Percentiles rank a stretch among this genome's conserved stretches.
Conservation (phyloP, 2,329 filamentous ascomycete species). For the Neonectria sp. region DNA sequence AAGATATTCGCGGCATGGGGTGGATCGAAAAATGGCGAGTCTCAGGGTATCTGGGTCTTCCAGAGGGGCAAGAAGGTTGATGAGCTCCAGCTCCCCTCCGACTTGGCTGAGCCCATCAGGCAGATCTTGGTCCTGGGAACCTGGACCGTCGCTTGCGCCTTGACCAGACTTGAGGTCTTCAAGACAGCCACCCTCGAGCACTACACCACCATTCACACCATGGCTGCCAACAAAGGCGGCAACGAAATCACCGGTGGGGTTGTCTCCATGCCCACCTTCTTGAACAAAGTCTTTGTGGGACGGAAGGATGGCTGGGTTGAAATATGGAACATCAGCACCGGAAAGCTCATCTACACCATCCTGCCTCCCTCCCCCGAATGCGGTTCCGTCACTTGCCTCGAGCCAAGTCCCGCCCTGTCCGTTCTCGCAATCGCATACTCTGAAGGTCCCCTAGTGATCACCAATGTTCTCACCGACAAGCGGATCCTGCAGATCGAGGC, state of each 20-base stretch:
- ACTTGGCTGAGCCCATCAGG: constrained; percentile 78
- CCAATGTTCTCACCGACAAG: constrained; percentile 86
- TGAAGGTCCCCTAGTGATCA: constrained; percentile 83
- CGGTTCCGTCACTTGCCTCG: constrained; percentile 88
- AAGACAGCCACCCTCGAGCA: constrained; percentile 87
- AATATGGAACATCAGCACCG: constrained; percentile 97
- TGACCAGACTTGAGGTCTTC: constrained; percentile 89
- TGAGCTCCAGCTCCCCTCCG: constrained; percentile 78
- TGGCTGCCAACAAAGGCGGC: constrained; percentile 69
- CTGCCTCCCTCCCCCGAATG: constrained; percentile 80
- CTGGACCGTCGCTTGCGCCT: constrained; percentile 88
- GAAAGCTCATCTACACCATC: constrained; percentile 91
- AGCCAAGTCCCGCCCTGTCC: constrained; percentile 87
- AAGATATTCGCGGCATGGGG: constrained; percentile 93
- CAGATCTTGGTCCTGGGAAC: constrained; percentile 88
- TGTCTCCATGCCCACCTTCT: constrained; percentile 91
- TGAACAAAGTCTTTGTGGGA: constrained; percentile 96
- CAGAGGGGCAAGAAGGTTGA: constrained; percentile 89
- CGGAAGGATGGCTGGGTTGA: constrained; percentile 91
- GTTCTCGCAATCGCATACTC: constrained; percentile 91
- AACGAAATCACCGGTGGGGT: constrained; percentile 84
- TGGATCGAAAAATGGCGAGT: constrained; percentile 64
- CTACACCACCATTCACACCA: constrained; percentile 85
- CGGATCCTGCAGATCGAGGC: constrained; percentile 78
- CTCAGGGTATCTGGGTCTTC: constrained; percentile 88